Conservation (phyloP, 768 basidiomycete genomes). For the Rossbeevera mucosa region DNA sequence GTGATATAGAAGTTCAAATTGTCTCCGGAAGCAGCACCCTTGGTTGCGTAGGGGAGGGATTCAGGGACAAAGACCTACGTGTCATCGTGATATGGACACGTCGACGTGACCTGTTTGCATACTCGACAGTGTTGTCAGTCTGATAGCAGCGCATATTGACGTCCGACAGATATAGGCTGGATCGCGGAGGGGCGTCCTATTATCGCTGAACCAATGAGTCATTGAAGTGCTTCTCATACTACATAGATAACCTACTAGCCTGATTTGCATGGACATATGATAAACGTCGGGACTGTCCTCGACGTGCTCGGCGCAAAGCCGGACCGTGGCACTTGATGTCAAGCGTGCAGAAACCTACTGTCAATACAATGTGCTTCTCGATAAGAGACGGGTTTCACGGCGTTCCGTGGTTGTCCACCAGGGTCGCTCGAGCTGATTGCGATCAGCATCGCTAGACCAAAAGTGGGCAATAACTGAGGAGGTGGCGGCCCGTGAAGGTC, state of each 20-base stretch:
- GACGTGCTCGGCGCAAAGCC: not conserved
- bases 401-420: not conserved
- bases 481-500: not conserved
- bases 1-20: not conserved
- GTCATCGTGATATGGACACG: not conserved
- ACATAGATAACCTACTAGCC: not conserved
- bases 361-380: not conserved
- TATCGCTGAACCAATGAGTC: too few relatives aligned
- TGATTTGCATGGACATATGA: not conserved
- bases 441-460: not conserved
- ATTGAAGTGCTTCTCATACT: too few relatives aligned
- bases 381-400: not conserved
- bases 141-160: not conserved
- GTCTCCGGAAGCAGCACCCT: not conserved
- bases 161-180: not conserved
- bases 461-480: not conserved
- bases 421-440: not conserved
- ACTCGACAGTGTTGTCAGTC: not conserved
- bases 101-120: not conserved
- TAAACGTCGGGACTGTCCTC: not conserved
- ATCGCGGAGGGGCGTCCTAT: too few relatives aligned
- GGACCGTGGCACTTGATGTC: not conserved
- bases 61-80: not conserved
- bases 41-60: not conserved
- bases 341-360: not conserved